Evolutionary conservation across 345 rosid species (phyloP), one percentile per base, ranked within the genome.

Genomic region (Moricandia arvensis): DNA sequence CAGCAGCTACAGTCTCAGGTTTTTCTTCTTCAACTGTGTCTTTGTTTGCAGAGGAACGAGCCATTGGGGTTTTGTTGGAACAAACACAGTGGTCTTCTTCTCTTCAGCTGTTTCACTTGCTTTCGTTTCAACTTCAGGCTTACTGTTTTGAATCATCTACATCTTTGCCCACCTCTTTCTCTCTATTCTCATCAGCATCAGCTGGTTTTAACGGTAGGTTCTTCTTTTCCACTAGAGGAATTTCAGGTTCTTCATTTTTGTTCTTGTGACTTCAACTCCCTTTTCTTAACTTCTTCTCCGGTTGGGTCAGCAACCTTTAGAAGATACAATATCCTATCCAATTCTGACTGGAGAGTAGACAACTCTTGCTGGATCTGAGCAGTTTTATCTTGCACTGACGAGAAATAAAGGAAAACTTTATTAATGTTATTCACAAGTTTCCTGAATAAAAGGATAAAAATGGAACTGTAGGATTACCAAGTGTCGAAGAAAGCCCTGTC

Each of bases 271-370:
- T 85, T 88, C 18, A 45, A 67, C 18, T 86, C 90, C 75, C 91
- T 90, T 83, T 80, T 86, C 82, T 77, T 86, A 77, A 75, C 84
- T 69, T 90, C 87, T 81, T 86, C 99, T 75, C 96, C 98, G 0
- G 86, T 80, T 30, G 99, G 99, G 58, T 92, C 99, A 70, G 99
- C 93, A 79, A 95, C 81, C 84, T 89, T 95, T 83, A 95, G 79
- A 49, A 95, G 87, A 80, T 85, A 92, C 38, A 81, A 13, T 34
- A 89, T 82, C 80, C 99, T 81, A 77, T 86, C 88, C 51, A 95
- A 66, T 66, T 92, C 94, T 17, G 90, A 82, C 75, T 92, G 90
- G 58, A 88, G 94, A 58, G 83, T 35, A 35, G 90, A 81, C 27
- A 90, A 51, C 80, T 90, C 97, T 79, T 88, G 86, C 76, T 90